These are phyloP conservation scores for Atkinsonella texensis DNA, from an alignment of 2,329 filamentous ascomycete species.

Conservation along the genomic window DNA sequence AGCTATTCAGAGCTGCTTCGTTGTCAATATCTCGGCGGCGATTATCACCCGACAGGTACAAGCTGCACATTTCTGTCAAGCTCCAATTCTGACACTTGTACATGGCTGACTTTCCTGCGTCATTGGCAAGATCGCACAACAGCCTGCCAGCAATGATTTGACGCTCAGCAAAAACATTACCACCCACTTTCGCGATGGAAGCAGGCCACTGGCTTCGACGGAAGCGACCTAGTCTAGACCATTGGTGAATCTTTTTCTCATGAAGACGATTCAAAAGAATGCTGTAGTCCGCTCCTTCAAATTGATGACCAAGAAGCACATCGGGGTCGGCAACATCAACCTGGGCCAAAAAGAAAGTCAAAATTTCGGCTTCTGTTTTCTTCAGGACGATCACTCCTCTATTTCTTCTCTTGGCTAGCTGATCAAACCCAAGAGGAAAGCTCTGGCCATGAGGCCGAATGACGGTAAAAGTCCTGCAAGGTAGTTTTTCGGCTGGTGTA, in stretches of 20 bases:
- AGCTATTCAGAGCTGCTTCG: conserved; percentile 74
- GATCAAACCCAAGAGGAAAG: conserved; percentile 82
- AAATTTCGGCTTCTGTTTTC: conserved; percentile 72
- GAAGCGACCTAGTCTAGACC: conserved; percentile 85
- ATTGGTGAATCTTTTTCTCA: conserved; percentile 84
- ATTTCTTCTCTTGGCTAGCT: conserved; percentile 57
- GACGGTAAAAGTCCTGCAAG: conserved; percentile 82
- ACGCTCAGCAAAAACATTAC: conserved; percentile 86
- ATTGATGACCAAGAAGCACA: conserved; percentile 82
- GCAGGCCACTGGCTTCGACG: conserved; percentile 78
- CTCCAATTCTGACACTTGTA: conserved; percentile 96
- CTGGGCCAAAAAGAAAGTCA: conserved; percentile 82
- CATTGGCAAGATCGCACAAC: conserved; percentile 88
- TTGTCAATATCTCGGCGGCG: conserved; percentile 76
- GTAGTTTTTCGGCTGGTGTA: conserved; percentile 76
- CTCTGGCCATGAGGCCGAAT: conserved; percentile 66
- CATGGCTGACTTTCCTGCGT: conserved; percentile 95
- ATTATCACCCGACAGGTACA: conserved; percentile 67
- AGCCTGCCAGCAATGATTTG: conserved; percentile 81
- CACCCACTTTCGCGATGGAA: conserved; percentile 72
- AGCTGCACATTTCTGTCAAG: conserved; percentile 90
- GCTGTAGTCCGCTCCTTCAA: conserved; percentile 96
- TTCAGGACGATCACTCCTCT: conserved; percentile 68
- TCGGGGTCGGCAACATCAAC: conserved; percentile 84
- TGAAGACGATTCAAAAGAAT: conserved; percentile 76